These are phyloP conservation scores for Dipodascopsis uninucleata DNA, from an alignment of 805 yeast species.

Conservation along the genomic window DNA sequence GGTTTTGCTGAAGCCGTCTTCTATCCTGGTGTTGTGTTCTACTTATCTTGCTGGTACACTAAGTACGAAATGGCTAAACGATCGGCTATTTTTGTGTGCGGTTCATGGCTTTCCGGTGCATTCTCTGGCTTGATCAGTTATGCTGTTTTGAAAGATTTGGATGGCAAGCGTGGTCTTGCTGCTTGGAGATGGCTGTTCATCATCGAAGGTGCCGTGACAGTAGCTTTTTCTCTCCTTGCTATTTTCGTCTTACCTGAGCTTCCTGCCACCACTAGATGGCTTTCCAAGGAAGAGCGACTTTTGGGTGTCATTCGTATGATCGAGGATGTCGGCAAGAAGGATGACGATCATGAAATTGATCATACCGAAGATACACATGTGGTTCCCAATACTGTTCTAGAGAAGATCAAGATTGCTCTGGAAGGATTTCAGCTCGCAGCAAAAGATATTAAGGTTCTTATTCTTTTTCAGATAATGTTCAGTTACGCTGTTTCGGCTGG, in stretches of 20 bases:
- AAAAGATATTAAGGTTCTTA: slow-evolving; percentile 29
- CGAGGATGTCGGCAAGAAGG: slow-evolving; percentile 43
- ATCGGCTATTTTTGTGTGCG: slow-evolving; percentile 50
- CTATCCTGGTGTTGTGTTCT: slow-evolving; percentile 48
- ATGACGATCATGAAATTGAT: slow-evolving; percentile 36
- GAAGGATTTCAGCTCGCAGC: slow-evolving; percentile 23
- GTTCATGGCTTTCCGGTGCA: slow-evolving; percentile 50
- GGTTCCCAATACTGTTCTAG: too few relatives aligned
- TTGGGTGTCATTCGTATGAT: slow-evolving; percentile 41
- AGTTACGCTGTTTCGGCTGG: slow-evolving; percentile 57
- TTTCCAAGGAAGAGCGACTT: slow-evolving; percentile 45
- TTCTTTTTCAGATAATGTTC: slow-evolving; percentile 23
- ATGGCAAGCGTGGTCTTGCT: slow-evolving; percentile 42
- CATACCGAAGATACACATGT: too few relatives aligned
- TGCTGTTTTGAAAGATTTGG: slow-evolving; percentile 47
- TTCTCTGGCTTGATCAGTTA: slow-evolving; percentile 54
- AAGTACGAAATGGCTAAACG: slow-evolving; percentile 49
- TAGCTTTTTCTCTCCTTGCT: slow-evolving; percentile 44
- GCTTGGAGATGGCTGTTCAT: slow-evolving; percentile 58
- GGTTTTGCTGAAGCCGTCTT: slow-evolving; percentile 51
- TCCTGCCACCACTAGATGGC: slow-evolving; percentile 49
- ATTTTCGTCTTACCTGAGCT: slow-evolving; percentile 50
- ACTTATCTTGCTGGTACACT: slow-evolving; percentile 55
- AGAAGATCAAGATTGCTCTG: slow-evolving; percentile 7
- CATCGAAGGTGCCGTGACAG: slow-evolving; percentile 54